Evolutionary conservation across 805 yeast genomes (phyloP).

Genomic region (Pichia ethanolica): DNA sequence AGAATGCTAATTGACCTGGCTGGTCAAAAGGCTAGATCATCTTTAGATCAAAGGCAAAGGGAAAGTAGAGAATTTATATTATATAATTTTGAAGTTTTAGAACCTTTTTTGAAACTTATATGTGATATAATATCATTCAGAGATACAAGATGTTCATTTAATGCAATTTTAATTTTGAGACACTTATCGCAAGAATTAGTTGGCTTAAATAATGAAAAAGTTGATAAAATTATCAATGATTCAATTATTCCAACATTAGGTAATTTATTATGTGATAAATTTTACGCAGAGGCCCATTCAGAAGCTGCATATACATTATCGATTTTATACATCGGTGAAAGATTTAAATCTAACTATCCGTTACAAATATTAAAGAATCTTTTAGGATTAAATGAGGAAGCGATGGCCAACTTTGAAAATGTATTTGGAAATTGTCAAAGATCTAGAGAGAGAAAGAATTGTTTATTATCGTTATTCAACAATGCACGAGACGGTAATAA

Average conservation of each 20-base stretch:
- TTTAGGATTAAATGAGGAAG: slow-evolving; percentile 46
- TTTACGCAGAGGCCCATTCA: slow-evolving; percentile 77
- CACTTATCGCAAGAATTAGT: slow-evolving; percentile 64
- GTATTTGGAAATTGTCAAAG: slow-evolving; percentile 57
- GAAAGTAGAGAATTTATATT: slow-evolving; percentile 62
- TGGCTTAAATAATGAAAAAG: slow-evolving; percentile 56
- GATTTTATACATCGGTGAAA: slow-evolving; percentile 63
- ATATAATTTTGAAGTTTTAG: slow-evolving; percentile 57
- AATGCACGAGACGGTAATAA: slow-evolving; percentile 44
- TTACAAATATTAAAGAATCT: slow-evolving; percentile 48
- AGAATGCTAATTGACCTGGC: slow-evolving; percentile 80
- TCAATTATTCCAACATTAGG: slow-evolving; percentile 65
- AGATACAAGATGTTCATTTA: slow-evolving; percentile 89
- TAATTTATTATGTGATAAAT: slow-evolving; percentile 60
- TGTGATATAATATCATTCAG: slow-evolving; percentile 73
- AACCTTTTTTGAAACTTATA: slow-evolving; percentile 68
- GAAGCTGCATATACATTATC: slow-evolving; percentile 91
- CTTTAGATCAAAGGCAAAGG: slow-evolving; percentile 50
- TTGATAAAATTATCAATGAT: slow-evolving; percentile 61
- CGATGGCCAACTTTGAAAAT: slow-evolving; percentile 56
- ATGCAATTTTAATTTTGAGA: slow-evolving; percentile 74
- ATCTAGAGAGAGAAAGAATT: slow-evolving; percentile 71
- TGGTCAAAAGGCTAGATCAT: slow-evolving; percentile 56
- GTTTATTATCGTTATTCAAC: slow-evolving; percentile 64
- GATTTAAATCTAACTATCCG: slow-evolving; percentile 64